Percentiles rank a stretch among this genome's conserved stretches.
Evolutionary conservation across 2,329 filamentous ascomycete genomes (phyloP).

Genomic region (Stemphylium vesicarium): DNA sequence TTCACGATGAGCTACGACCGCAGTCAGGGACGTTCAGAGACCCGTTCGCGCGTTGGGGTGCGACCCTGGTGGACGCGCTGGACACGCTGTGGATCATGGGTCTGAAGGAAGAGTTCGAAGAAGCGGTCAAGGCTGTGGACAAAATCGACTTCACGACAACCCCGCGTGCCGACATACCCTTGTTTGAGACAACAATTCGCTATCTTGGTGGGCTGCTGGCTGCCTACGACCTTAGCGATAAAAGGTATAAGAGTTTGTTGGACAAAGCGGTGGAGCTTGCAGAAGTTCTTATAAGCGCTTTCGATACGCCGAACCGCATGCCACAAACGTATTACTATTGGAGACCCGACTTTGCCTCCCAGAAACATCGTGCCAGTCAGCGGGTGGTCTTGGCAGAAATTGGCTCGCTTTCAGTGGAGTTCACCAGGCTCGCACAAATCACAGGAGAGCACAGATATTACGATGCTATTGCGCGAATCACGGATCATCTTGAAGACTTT

Average conservation of each 20-base stretch:
- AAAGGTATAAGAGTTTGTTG: slow-evolving; percentile 60
- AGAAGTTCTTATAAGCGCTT: slow-evolving; percentile 69
- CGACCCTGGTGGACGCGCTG: slow-evolving; percentile 78
- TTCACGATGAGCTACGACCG: slow-evolving; percentile 84
- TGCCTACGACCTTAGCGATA: slow-evolving; percentile 71
- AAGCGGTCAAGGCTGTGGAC: slow-evolving; percentile 65
- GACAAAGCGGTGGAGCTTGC: slow-evolving; percentile 68
- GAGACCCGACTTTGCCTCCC: slow-evolving; percentile 51
- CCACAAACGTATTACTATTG: slow-evolving; percentile 66
- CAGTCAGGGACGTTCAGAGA: slow-evolving; percentile 71
- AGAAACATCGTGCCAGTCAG: slow-evolving; percentile 49
- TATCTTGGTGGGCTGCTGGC: slow-evolving; percentile 73
- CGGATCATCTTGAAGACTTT: slow-evolving; percentile 51
- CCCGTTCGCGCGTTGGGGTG: slow-evolving; percentile 91
- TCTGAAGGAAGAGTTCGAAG: slow-evolving; percentile 68
- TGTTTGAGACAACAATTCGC: slow-evolving; percentile 75
- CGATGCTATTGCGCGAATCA: slow-evolving; percentile 56
- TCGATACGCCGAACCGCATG: slow-evolving; percentile 73
- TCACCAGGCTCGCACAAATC: slow-evolving; percentile 55
- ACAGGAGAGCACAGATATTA: slow-evolving; percentile 57
- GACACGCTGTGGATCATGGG: slow-evolving; percentile 79
- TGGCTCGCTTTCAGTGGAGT: slow-evolving; percentile 57
- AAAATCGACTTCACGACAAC: slow-evolving; percentile 67
- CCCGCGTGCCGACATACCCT: slow-evolving; percentile 60
- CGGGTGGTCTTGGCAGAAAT: slow-evolving; percentile 56